Evolutionary conservation across 768 basidiomycete genomes (phyloP).

Genomic region (Lentinula detonsa): DNA sequence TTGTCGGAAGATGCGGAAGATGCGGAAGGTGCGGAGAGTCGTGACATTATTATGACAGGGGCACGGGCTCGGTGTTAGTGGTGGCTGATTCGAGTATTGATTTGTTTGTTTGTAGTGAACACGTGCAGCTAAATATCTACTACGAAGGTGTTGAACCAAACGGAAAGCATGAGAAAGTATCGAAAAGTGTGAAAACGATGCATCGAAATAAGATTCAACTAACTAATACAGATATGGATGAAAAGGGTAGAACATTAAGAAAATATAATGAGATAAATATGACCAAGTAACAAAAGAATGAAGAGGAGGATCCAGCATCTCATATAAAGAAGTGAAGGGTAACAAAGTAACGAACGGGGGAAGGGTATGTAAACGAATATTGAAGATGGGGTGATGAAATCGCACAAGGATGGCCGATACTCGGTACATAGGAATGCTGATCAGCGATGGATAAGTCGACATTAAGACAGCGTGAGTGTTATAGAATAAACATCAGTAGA

Average conservation of each 20-base stretch:
- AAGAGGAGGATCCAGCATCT: neutral
- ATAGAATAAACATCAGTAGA: neutral
- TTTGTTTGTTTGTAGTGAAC: too few relatives aligned
- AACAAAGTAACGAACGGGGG: neutral
- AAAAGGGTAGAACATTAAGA: neutral
- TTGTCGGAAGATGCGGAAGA: neutral
- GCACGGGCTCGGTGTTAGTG: too few relatives aligned
- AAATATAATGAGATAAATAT: neutral
- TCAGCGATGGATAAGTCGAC: neutral
- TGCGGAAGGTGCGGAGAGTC: neutral
- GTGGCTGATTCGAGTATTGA: too few relatives aligned
- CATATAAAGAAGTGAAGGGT: neutral
- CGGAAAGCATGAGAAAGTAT: too few relatives aligned
- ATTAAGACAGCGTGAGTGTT: slow-evolving; percentile 7
- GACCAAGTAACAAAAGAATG: neutral
- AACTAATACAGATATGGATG: neutral
- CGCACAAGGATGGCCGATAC: neutral
- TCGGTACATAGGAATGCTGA: neutral
- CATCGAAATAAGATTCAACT: neutral
- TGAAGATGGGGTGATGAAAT: neutral
- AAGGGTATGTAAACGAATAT: neutral
- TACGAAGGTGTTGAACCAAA: neutral
- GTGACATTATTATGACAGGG: too few relatives aligned
- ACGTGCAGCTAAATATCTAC: neutral
- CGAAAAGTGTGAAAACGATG: neutral